Evolutionary conservation across 805 yeast species (phyloP).

Genomic region (Huiozyma sinensis): DNA sequence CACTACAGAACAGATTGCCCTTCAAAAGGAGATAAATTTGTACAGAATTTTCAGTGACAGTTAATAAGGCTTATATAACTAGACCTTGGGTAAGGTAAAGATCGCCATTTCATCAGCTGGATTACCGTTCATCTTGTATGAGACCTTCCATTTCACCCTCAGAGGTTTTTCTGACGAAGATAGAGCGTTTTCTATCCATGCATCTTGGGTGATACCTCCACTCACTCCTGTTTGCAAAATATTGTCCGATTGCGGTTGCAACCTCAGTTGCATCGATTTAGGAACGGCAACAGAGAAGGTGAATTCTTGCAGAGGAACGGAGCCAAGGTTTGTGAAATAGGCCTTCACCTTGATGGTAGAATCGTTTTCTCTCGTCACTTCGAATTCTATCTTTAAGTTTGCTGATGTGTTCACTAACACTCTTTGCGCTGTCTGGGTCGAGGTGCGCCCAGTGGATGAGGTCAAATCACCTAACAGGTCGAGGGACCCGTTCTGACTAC

Average conservation of each 20-base stretch:
- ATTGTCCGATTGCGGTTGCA: constrained; percentile 54
- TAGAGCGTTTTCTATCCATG: constrained; percentile 26
- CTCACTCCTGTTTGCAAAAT: constrained; percentile 36
- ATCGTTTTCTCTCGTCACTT: constrained; percentile 29
- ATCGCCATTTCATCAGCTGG: constrained; percentile 50
- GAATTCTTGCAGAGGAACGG: constrained; percentile 37
- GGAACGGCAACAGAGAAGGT: constrained; percentile 65
- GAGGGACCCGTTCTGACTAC: constrained; percentile 1
- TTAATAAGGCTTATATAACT: neutral
- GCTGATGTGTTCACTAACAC: constrained; percentile 34
- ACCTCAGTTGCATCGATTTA: constrained; percentile 43
- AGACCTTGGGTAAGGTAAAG: constrained; percentile 28
- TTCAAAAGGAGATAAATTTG: neutral
- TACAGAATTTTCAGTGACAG: too few relatives aligned
- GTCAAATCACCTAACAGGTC: constrained; percentile 10
- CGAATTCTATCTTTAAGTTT: constrained; percentile 40
- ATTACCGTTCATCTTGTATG: constrained; percentile 40
- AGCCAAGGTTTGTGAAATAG: constrained; percentile 40
- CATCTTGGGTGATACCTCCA: constrained; percentile 44
- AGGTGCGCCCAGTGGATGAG: neutral
- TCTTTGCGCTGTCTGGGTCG: constrained; percentile 8
- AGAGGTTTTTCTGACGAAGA: constrained; percentile 31
- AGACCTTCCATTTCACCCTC: constrained; percentile 69
- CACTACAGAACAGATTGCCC: neutral
- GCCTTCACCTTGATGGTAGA: constrained; percentile 36